Base-by-base conservation (phyloP, 139 green algal species). In the Parachlorella kessleri region DNA sequence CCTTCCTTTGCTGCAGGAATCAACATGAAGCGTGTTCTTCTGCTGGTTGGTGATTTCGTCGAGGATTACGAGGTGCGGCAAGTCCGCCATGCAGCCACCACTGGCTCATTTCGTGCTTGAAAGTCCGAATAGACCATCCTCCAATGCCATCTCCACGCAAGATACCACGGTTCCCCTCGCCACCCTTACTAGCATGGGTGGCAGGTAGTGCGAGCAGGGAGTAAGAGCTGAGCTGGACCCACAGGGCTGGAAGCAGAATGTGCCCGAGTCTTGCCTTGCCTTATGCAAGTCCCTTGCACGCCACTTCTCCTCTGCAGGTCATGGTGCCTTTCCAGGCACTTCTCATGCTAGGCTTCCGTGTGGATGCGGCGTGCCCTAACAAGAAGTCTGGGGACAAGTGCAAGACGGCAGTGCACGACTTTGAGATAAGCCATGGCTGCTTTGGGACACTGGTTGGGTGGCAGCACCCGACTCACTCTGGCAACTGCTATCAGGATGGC, bases 281-380 rank as follows among this genome's bases (percentile, higher is more conserved):
- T 10, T 28, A 18, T 10, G 48, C 48, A 10, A 59, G 10, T 10
- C 48, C 48, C 48, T 10, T 18, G 10, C 42, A 18, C 5, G 3
- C n/a, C n/a, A n/a, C n/a, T n/a, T n/a, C n/a, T n/a, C n/a, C n/a
- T n/a, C n/a, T 69, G 75, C 75, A 80, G 76, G 77, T 64, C 21
- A 73, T 83, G 48, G 78, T 84, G 28, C 79, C 79, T 9, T 84
- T 84, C 66, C 79, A 84, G 39, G 39, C 79, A 3, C 66, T 84
- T 2, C 72, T 38, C n/a, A 75, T 71, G 67, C 24, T 84, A 6
- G 79, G 79, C 30, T 72, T 80, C 48, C 24, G 59, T 33, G 78
- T 83, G n/a, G 66, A 84, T 55, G 79, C 79, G 1, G 79, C 76
- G 35, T 76, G 64, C 72, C 79, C 79, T 14, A 54, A 54, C 65